These are phyloP conservation scores for Perilla frutescens DNA, from an alignment of 257 asterid species.

Conservation along the genomic window DNA sequence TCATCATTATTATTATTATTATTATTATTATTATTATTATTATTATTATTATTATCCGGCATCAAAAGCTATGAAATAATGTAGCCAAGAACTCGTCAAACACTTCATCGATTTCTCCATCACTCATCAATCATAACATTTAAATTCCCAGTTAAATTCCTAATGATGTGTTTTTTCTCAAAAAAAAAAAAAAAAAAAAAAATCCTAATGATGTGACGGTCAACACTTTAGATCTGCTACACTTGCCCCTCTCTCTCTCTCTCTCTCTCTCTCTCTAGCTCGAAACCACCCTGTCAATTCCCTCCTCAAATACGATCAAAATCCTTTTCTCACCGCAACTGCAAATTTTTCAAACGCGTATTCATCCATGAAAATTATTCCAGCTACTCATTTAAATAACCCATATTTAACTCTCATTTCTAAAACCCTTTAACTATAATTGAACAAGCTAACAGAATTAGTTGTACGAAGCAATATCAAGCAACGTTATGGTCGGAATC, in stretches of 20 bases:
- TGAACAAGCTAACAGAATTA: background rate
- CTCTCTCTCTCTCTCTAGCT: conserved; percentile 10
- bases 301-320: background rate
- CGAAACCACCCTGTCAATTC: conserved; percentile 33
- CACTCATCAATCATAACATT: conserved; percentile 10
- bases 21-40: too few relatives aligned
- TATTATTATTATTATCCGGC: conserved; percentile 35
- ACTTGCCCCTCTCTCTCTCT: background rate
- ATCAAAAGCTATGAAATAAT: background rate
- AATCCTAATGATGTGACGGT: conserved; percentile 23
- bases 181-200: background rate
- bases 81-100: conserved; percentile 36
- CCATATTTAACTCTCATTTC: background rate
- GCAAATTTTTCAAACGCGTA: conserved; percentile 29
- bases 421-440: background rate
- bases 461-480: too few relatives aligned
- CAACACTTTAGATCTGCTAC: conserved; percentile 28
- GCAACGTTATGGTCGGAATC: conserved; percentile 49
- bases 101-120: conserved; percentile 35
- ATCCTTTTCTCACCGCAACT: conserved; percentile 16
- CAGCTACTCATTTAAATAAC: background rate
- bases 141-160: background rate
- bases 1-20: too few relatives aligned
- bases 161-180: background rate
- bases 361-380: conserved; percentile 13